A percentile compares a stretch with the other conserved stretches of the same genome.
These are phyloP conservation scores for Annona cherimola DNA, from an alignment of 164 flowering plant species.

Conservation along the genomic window DNA sequence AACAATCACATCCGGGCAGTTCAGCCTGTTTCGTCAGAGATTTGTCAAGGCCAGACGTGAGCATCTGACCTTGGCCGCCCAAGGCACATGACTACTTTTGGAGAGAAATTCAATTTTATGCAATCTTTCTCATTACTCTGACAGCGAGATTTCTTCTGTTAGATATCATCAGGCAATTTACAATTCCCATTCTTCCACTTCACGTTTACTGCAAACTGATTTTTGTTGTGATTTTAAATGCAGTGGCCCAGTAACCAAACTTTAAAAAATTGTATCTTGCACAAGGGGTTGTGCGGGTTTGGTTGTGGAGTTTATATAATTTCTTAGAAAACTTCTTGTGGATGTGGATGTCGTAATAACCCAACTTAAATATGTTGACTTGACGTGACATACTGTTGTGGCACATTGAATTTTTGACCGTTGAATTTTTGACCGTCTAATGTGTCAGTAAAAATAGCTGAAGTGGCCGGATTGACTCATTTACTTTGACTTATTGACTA, in stretches of 20 bases:
- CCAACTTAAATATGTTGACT: no score
- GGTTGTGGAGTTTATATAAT: no score
- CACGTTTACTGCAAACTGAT: neutral
- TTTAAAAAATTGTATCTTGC: no score
- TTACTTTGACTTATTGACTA: no score
- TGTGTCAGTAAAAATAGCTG: no score
- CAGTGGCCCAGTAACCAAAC: neutral
- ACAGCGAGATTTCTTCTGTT: neutral
- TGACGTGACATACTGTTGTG: no score
- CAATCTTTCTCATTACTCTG: neutral
- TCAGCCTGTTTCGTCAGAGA: conserved; percentile 39
- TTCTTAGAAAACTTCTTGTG: no score
- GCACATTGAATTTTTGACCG: no score
- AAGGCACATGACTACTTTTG: neutral
- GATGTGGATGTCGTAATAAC: no score
- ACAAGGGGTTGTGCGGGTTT: no score
- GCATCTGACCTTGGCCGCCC: conserved; percentile 14
- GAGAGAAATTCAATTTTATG: neutral
- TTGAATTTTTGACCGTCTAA: no score
- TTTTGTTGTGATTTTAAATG: neutral
- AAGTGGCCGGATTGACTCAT: no score
- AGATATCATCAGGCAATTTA: neutral
- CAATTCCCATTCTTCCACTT: neutral
- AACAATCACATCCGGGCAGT: conserved; percentile 52
- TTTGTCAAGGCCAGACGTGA: conserved; percentile 50